A percentile compares a stretch with the other conserved stretches of the same genome.
Conservation (phyloP, 106 monocot genomes). For the Xerophyta viscosa region DNA sequence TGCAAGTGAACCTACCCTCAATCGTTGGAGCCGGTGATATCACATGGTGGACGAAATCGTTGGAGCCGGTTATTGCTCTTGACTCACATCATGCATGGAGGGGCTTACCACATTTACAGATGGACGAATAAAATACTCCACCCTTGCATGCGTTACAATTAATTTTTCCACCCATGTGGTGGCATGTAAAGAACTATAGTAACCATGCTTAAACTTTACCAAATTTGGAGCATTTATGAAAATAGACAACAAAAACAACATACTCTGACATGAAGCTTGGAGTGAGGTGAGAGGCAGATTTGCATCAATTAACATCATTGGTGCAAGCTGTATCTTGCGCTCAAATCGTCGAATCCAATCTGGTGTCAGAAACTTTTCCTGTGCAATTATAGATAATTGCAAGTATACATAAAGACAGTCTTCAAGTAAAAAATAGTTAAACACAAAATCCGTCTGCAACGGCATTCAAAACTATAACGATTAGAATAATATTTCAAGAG, state of each 20-base stretch:
- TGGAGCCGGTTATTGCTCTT: no score
- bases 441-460: neutral
- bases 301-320: constrained; percentile 76
- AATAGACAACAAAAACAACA: constrained; percentile 1
- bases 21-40: no score
- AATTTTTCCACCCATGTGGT: no score
- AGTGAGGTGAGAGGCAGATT: constrained; percentile 58
- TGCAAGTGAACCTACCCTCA: no score
- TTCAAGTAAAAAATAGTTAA: neutral
- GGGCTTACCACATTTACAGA: no score
- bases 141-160: no score
- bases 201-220: no score
- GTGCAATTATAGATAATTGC: neutral
- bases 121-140: no score
- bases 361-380: constrained; percentile 67
- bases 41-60: no score
- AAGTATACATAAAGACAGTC: neutral
- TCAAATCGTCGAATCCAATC: constrained; percentile 49
- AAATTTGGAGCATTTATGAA: no score
- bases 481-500: neutral
- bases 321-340: constrained; percentile 41
- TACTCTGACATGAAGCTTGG: constrained; percentile 66
- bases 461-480: neutral
- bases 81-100: no score
- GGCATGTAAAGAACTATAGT: neutral